A percentile compares a stretch with the other conserved stretches of the same genome.
Evolutionary conservation across 768 basidiomycete species (phyloP).

Genomic region (Phylloporus arenicola): DNA sequence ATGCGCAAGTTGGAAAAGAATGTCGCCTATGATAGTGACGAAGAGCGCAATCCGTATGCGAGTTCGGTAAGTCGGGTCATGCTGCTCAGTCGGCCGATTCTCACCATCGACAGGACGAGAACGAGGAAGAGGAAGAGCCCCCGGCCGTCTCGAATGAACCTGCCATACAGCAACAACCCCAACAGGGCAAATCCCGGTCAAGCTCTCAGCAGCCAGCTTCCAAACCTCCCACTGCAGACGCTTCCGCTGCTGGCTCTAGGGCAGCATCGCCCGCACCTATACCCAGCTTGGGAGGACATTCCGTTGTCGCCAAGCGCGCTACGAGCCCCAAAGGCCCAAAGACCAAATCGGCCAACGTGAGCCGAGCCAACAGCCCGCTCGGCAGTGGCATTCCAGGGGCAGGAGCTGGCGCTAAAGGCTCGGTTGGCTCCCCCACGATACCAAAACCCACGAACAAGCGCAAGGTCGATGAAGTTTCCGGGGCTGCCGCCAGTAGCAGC

Average conservation of each 20-base stretch:
- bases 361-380: conserved; percentile 58
- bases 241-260: conserved; percentile 39
- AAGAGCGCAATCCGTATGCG: conserved; percentile 75
- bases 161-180: conserved; percentile 38
- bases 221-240: conserved; percentile 29
- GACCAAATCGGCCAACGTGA: conserved; percentile 40
- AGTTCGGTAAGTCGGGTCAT: conserved; percentile 51
- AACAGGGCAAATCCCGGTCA: conserved; percentile 42
- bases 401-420: conserved; percentile 25
- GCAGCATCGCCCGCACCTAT: conserved; percentile 49
- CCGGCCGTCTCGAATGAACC: conserved; percentile 38
- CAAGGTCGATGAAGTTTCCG: conserved; percentile 45
- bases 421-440: conserved; percentile 11
- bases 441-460: conserved; percentile 50
- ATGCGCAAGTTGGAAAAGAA: conserved; percentile 82
- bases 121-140: conserved; percentile 70
- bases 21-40: conserved; percentile 75
- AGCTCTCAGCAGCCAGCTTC: conserved; percentile 35
- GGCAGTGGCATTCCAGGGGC: conserved; percentile 28
- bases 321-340: conserved; percentile 75
- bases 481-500: conserved; percentile 4
- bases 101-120: conserved; percentile 46
- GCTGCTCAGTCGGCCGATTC: not conserved
- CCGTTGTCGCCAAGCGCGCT: conserved; percentile 75
- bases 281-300: conserved; percentile 65